These are phyloP conservation scores for Amanita rimosa DNA, from an alignment of 768 basidiomycete genomes.

Conservation along the genomic window DNA sequence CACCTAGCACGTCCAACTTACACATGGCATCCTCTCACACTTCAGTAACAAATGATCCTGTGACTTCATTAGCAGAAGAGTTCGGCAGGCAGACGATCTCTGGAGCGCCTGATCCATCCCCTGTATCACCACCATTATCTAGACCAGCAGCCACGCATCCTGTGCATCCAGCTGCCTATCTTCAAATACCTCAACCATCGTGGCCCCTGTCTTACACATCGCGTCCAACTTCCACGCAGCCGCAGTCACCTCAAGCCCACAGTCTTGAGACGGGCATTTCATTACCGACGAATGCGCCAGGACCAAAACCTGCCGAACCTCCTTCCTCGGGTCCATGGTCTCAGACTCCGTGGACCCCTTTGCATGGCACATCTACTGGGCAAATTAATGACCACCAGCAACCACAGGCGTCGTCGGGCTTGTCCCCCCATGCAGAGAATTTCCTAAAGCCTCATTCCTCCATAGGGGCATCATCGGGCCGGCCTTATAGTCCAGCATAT, in stretches of 20 bases:
- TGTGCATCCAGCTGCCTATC: slow-evolving; percentile 8
- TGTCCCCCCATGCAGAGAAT: slow-evolving; percentile 11
- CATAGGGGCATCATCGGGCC: neutral
- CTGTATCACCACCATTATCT: slow-evolving; percentile 7
- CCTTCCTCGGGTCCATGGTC: slow-evolving; percentile 13
- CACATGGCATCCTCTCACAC: neutral
- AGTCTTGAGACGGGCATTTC: slow-evolving; percentile 1
- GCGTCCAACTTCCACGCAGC: slow-evolving; percentile 3
- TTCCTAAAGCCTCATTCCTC: slow-evolving; percentile 6
- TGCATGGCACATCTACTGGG: slow-evolving; percentile 7
- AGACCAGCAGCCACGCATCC: slow-evolving; percentile 27
- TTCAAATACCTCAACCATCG: neutral
- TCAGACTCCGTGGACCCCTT: slow-evolving; percentile 30
- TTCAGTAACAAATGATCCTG: slow-evolving; percentile 5
- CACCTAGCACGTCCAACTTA: slow-evolving; percentile 2
- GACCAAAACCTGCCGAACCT: neutral
- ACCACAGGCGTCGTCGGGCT: slow-evolving; percentile 20
- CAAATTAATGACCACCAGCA: slow-evolving; percentile 17
- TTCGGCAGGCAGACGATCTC: slow-evolving; percentile 27
- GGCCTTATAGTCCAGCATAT: slow-evolving; percentile 1
- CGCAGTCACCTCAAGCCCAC: slow-evolving; percentile 5
- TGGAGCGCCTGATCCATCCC: slow-evolving; percentile 5
- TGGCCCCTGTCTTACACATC: neutral
- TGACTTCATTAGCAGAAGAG: slow-evolving; percentile 23
- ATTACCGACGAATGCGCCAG: slow-evolving; percentile 3